Base-by-base conservation (phyloP, 106 monocot genomes). In the Platanthera zijinensis region DNA sequence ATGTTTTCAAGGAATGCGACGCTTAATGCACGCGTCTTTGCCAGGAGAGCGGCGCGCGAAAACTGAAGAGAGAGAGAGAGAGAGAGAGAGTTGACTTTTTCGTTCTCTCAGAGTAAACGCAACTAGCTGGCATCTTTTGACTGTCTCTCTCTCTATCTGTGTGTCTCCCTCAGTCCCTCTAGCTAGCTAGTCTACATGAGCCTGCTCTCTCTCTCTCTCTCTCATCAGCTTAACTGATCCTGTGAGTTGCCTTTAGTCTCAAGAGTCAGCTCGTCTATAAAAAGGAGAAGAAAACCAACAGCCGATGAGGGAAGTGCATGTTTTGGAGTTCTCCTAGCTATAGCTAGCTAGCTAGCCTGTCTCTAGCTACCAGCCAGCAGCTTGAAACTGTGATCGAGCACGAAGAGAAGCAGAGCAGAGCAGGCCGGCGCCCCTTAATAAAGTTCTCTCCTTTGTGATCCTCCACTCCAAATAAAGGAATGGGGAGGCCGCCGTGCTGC, bases 401-500 rank as follows among this genome's bases (percentile, higher is more conserved):
- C 25, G 25, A 25, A 25, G 25, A 25, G 25, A 25, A 25, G 25
- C 25, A 25, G 25, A 25, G 25, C 25, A 25, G 25, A 0, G 0
- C 25, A 0, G 25, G 25, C 25, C 25, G 25, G 25, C 25, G 25
- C 25, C 25, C 25, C 25, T 25, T 25, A 25, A 25, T 25, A 25
- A 25, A 28, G 13, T 56, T 17, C n/a, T 18, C 4, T 61, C 10
- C 13, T 15, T 76, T 59, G 8, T 11, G 48, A 50, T 66, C n/a
- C n/a, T n/a, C n/a, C n/a, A n/a, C n/a, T n/a, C n/a, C n/a, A n/a
- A 69, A 51, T 3, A 8, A 48, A 15, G 56, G 57, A 51, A 90
- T 90, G 90, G 90, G 87, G 47, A 90, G 90, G 57, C 83, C 87
- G 32, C 90, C 90, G 53, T 90, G 90, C 69, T 87, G 90, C 77